Evolutionary conservation across 257 asterid species (phyloP).

Genomic region (Pogostemon cablin): DNA sequence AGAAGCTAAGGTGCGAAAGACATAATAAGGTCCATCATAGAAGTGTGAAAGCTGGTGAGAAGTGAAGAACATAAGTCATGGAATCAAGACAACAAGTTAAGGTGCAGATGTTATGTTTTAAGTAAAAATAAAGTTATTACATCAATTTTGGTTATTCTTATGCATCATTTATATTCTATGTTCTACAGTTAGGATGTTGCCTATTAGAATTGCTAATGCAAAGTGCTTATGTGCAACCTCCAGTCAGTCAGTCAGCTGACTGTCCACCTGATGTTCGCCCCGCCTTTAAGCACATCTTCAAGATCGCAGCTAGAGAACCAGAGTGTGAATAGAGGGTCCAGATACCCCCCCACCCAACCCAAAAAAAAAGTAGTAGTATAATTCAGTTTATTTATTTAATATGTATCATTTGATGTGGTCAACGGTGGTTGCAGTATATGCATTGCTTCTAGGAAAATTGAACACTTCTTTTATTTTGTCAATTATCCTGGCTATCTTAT

Average conservation of each 20-base stretch:
- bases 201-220: constrained; percentile 76
- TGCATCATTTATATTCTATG: constrained; percentile 25
- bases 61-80: constrained; percentile 74
- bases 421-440: background rate
- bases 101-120: constrained; percentile 49
- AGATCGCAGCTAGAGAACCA: constrained; percentile 57
- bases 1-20: no score
- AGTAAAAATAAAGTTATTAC: constrained; percentile 19
- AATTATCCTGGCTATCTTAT: constrained; percentile 11
- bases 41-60: constrained; percentile 77
- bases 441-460: background rate
- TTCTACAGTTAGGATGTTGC: constrained; percentile 92
- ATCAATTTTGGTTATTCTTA: constrained; percentile 24
- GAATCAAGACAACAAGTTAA: constrained; percentile 87
- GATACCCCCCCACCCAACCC: constrained; percentile 4
- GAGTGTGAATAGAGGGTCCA: constrained; percentile 55
- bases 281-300: constrained; percentile 87
- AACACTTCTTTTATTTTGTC: background rate
- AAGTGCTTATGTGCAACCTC: constrained; percentile 89
- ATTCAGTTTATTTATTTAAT: background rate
- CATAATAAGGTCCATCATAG: constrained; percentile 32
- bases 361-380: background rate
- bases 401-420: background rate
- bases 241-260: constrained; percentile 73
- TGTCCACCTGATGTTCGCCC: constrained; percentile 93